Evolutionary conservation across 2,329 filamentous ascomycete genomes (phyloP), one percentile per base, ranked within the genome.

Genomic region (Penicillium sp.): DNA sequence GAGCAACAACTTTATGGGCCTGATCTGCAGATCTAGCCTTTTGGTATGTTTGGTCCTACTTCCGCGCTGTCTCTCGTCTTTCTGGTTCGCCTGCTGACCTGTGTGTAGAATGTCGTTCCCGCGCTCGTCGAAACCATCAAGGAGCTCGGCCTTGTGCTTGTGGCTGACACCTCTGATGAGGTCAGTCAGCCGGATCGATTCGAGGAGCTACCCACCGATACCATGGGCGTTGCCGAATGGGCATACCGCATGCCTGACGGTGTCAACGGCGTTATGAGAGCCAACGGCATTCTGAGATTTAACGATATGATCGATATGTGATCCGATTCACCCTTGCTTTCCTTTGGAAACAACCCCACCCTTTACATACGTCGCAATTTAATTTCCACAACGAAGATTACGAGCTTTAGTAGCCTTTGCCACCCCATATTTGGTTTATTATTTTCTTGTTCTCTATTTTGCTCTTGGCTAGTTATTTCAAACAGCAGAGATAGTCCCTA

Each of bases 1-100:
- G 74, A 90, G 88, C 71, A 99, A 99, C 72, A 99, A 99, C 72
- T 90, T 99, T 63, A 99, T 99, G 94, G 94, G 94, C 3, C 74
- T 99, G 68, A 90, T 97, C 58, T 97, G 92, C 76, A 92, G 88
- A 65, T 93, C 90, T 32, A 85, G 89, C 63, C 80, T 99, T 61
- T 75, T 99, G 79, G 91, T 95, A 81, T 69, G 88, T 82, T 26
- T 18, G 22, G 8, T 43, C n/a, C 29, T 35, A 39, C 49, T n/a
- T 38, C 11, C 2, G 9, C 18, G 5, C 3, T 7, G 3, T 32
- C 24, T 29, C 2, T 26, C 22, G 5, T 20, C 8, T 26, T 26
- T 18, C 24, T 43, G 11, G 26, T n/a, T 13, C 56, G 18, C 55
- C 65, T 55, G 62, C 60, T 62, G 16, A 64, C 37, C n/a, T 26